Evolutionary conservation across 2,329 filamentous ascomycete species (phyloP).

Genomic region (Pseudofabraea citricarpa): DNA sequence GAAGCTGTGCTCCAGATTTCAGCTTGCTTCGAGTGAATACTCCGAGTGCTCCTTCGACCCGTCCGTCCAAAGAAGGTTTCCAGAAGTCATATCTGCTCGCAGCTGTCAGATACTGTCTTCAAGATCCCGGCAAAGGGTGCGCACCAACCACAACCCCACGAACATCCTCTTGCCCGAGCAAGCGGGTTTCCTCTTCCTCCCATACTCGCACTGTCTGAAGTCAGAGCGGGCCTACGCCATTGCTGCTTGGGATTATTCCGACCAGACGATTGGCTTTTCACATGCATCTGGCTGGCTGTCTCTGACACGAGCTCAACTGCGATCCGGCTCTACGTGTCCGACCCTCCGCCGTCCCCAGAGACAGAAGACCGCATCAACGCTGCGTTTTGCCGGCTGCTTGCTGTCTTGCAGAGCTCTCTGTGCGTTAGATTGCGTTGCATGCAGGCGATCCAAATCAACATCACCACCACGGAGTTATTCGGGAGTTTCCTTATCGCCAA

Average conservation of each 20-base stretch:
- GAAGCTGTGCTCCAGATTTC: too few species aligned
- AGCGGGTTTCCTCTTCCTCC: constrained; percentile 6
- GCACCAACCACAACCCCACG: constrained; percentile 6
- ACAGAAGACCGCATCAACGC: too few species aligned
- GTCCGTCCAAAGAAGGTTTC: background rate
- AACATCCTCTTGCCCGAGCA: constrained; percentile 9
- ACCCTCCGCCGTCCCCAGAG: background rate
- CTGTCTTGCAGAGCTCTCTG: too few species aligned
- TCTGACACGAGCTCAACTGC: too few species aligned
- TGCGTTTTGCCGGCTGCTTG: too few species aligned
- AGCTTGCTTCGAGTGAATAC: background rate
- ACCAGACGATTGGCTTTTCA: background rate
- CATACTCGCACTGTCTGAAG: background rate
- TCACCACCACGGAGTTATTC: background rate
- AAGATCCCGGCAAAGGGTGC: constrained; percentile 1
- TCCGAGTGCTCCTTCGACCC: background rate
- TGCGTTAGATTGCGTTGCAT: too few species aligned
- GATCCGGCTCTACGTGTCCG: too few species aligned
- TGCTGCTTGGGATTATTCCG: background rate
- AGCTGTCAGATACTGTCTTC: too few species aligned
- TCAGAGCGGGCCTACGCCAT: background rate
- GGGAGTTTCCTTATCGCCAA: background rate
- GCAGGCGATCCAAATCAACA: too few species aligned
- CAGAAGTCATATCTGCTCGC: too few species aligned
- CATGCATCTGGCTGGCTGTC: background rate